These are phyloP conservation scores for Leccinum arenicola DNA, from an alignment of 768 basidiomycete genomes.

Conservation along the genomic window DNA sequence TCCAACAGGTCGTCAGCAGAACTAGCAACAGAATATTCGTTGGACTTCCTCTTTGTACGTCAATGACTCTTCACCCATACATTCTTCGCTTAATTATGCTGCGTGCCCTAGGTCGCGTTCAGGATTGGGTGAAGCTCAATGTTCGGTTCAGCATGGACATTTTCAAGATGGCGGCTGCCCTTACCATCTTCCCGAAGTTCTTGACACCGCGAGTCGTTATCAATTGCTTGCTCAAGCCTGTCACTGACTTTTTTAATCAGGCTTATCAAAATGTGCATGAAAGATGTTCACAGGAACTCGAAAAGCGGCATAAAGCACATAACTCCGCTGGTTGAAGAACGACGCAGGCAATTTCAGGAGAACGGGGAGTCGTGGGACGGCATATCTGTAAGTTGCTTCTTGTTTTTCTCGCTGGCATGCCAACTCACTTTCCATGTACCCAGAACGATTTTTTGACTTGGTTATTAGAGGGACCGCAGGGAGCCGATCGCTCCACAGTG, in stretches of 20 bases:
- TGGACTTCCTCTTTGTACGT: constrained; percentile 17
- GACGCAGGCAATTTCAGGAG: not conserved
- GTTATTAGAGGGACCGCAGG: constrained; percentile 27
- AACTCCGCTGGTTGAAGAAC: constrained; percentile 24
- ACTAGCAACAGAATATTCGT: constrained; percentile 10
- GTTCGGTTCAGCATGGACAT: constrained; percentile 25
- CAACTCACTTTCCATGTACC: not conserved
- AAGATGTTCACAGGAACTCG: constrained; percentile 3
- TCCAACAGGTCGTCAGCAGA: constrained; percentile 9
- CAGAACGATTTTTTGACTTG: constrained; percentile 37
- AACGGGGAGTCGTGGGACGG: not conserved
- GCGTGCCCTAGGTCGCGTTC: constrained; percentile 6
- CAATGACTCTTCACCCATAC: not conserved
- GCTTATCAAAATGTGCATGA: constrained; percentile 1
- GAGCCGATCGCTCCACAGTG: constrained; percentile 8
- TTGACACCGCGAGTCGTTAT: constrained; percentile 29
- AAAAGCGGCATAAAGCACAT: constrained; percentile 16
- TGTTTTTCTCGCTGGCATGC: not conserved
- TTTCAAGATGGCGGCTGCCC: constrained; percentile 7
- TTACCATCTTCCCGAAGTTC: constrained; percentile 32
- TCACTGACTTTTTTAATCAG: not conserved
- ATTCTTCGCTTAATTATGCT: not conserved
- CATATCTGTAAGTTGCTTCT: constrained; percentile 3
- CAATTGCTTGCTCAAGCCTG: not conserved
- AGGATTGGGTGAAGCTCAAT: constrained; percentile 32